Base-by-base conservation (phyloP, 768 basidiomycete genomes). In the Tylopilus cervinicoccineus region DNA sequence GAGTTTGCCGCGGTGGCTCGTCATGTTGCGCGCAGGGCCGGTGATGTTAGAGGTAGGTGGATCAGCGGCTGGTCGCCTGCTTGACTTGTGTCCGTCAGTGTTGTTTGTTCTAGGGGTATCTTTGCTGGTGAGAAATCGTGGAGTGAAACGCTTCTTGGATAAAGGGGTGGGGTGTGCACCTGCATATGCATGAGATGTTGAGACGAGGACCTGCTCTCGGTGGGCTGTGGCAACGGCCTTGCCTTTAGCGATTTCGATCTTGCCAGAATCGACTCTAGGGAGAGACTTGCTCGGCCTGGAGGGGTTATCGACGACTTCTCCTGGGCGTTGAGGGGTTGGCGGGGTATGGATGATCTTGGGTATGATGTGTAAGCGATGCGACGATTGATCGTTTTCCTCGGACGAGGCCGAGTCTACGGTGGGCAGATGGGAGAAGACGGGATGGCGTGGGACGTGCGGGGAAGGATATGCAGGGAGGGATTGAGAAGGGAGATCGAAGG, bases 1-100 rank as follows among this genome's bases (percentile, higher is more conserved):
- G 53, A 84, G 83, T 59, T 84, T 83, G 34, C 71, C 76, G 2
- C 77, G 67, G 41, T 76, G 72, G 26, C 58, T 70, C 20, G 55
- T 58, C 44, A 70, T 66, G 36, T 65, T 66, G 49, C 66, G 66
- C 11, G 37, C 40, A 28, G 43, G 51, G 26, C 46, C 41, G 28
- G 43, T 29, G 19, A 38, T 38, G 9, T 38, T 51, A 16, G 53
- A 38, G 14, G 37, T 34, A 23, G 53, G 41, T 43, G 50, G 45
- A 29, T 38, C 54, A 26, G 36, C 24, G 6, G 54, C 31, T 24
- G 47, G 5, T 17, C 61, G 64, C 54, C 48, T 60, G 58, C 46
- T 55, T 46, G 59, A 59, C 54, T 57, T 60, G 11, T 67, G 68
- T 8, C 56, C 59, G 9, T 55, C 55, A 8, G 23, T 32, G 13